phyloP scores from a whole-genome alignment of 208 protist species.

The Leptomonas pyrrhocoris region DNA sequence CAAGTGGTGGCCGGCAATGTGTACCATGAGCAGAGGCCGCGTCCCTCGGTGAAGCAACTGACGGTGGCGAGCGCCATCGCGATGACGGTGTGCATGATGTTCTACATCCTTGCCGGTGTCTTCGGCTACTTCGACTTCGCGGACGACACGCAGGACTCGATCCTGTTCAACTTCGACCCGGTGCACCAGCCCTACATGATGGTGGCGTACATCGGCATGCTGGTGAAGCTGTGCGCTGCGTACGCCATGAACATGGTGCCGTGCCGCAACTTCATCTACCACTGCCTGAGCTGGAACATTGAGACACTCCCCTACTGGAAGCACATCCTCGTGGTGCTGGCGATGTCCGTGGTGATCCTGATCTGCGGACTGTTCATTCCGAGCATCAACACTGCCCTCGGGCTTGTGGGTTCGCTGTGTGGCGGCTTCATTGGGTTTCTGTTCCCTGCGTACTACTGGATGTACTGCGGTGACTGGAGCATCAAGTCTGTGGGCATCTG shows the following conservation, averaged over 20 bases:
- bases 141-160: slow-evolving; percentile 38
- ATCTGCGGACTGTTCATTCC: slow-evolving; percentile 69
- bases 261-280: slow-evolving; percentile 62
- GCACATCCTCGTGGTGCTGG: slow-evolving; percentile 42
- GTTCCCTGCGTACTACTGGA: slow-evolving; percentile 66
- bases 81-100: slow-evolving; percentile 56
- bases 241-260: slow-evolving; percentile 74
- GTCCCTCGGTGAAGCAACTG: slow-evolving; percentile 44
- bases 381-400: slow-evolving; percentile 70
- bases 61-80: slow-evolving; percentile 43
- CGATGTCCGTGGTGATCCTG: slow-evolving; percentile 38
- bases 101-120: slow-evolving; percentile 39
- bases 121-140: slow-evolving; percentile 87
- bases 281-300: slow-evolving; percentile 57
- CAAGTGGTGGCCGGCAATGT: slow-evolving; percentile 51
- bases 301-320: slow-evolving; percentile 73
- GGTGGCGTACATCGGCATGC: slow-evolving; percentile 70
- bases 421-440: slow-evolving; percentile 72
- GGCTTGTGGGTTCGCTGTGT: slow-evolving; percentile 59
- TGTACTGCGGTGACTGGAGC: slow-evolving; percentile 69
- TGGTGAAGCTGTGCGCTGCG: slow-evolving; percentile 68
- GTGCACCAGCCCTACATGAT: slow-evolving; percentile 62
- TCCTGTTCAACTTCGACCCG: slow-evolving; percentile 66
- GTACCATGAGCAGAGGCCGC: slow-evolving; percentile 56
- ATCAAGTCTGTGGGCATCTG: slow-evolving; percentile 47